Conservation (phyloP, 2,329 filamentous ascomycete genomes). For the Botrytis elliptica region DNA sequence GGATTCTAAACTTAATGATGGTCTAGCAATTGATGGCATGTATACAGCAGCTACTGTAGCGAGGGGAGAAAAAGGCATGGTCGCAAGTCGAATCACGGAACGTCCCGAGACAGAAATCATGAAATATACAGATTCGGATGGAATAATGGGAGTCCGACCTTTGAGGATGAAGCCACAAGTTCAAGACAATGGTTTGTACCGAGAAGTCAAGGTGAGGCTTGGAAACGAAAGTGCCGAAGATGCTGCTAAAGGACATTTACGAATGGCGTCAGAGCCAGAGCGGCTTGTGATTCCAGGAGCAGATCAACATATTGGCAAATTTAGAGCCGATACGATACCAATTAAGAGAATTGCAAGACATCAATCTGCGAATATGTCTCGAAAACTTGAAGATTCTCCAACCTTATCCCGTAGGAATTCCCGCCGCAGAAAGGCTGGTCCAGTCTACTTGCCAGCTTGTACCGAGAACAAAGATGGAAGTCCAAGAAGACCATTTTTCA, state of each 20-base stretch:
- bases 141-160: background rate
- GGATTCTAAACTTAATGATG: background rate
- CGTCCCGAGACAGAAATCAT: background rate
- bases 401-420: background rate
- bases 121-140: background rate
- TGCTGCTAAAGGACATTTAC: background rate
- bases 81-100: background rate
- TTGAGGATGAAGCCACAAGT: constrained; percentile 11
- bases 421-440: background rate
- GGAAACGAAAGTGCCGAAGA: background rate
- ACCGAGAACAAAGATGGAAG: background rate
- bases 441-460: background rate
- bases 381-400: background rate
- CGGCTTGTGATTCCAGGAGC: background rate
- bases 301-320: background rate
- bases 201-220: background rate
- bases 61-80: background rate
- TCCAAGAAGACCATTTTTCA: background rate
- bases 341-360: background rate
- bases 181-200: background rate
- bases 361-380: background rate
- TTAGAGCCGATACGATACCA: background rate
- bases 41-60: background rate
- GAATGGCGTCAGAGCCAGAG: constrained; percentile 2
- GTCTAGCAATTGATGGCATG: background rate